phyloP scores from a whole-genome alignment of 345 rosid species.

The Syzygium aromaticum region DNA sequence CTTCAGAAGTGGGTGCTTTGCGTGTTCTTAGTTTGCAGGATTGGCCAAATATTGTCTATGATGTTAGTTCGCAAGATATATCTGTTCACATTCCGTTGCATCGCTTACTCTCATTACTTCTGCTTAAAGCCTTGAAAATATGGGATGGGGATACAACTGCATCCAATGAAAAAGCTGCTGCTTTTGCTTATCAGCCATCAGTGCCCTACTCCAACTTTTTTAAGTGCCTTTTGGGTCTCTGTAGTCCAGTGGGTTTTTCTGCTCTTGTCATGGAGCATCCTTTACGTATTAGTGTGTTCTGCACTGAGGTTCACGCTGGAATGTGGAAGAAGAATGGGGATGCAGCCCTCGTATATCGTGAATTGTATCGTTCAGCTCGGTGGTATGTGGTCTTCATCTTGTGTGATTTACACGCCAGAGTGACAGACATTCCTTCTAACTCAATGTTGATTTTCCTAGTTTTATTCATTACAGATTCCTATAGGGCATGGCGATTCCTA shows the following conservation, averaged over 20 bases:
- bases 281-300: slow-evolving; percentile 78
- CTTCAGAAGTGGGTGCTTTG: slow-evolving; percentile 21
- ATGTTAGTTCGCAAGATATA: slow-evolving; percentile 73
- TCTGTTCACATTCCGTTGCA: slow-evolving; percentile 84
- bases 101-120: slow-evolving; percentile 64
- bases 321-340: slow-evolving; percentile 98
- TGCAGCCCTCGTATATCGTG: slow-evolving; percentile 50
- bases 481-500: neutral
- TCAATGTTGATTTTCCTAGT: neutral
- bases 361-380: slow-evolving; percentile 76
- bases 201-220: slow-evolving; percentile 44
- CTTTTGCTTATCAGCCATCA: slow-evolving; percentile 20
- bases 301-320: slow-evolving; percentile 86
- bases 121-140: slow-evolving; percentile 57
- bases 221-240: slow-evolving; percentile 42
- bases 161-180: neutral
- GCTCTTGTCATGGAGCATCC: slow-evolving; percentile 88
- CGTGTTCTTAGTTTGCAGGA: slow-evolving; percentile 38
- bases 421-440: neutral
- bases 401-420: neutral
- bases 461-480: neutral
- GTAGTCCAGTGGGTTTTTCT: slow-evolving; percentile 77
- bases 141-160: slow-evolving; percentile 48
- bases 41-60: slow-evolving; percentile 68
- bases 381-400: slow-evolving; percentile 41